These are phyloP conservation scores for Fusarium miscanthi DNA, from an alignment of 2,329 filamentous ascomycete genomes.

Conservation along the genomic window DNA sequence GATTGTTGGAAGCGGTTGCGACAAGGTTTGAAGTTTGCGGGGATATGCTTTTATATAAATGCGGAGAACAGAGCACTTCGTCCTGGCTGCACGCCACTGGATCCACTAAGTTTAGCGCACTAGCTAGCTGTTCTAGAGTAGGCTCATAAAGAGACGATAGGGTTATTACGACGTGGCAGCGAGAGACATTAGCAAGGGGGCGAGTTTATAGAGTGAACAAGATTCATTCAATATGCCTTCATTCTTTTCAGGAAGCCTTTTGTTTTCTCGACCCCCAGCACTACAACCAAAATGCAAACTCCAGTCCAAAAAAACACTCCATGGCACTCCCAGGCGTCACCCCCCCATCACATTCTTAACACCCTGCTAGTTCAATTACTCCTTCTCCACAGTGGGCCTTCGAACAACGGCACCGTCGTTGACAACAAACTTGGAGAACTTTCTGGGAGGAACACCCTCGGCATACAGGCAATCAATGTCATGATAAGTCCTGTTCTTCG, in stretches of 20 bases:
- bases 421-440: slow-evolving; percentile 41
- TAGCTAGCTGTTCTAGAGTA: not conserved
- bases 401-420: slow-evolving; percentile 22
- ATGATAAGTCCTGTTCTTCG: slow-evolving; percentile 52
- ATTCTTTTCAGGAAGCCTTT: not conserved
- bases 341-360: not conserved
- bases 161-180: not conserved
- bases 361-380: not conserved
- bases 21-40: slow-evolving; percentile 11
- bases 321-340: too few species aligned
- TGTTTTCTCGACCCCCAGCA: rapidly evolving
- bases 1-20: not conserved
- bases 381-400: not conserved
- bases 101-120: not conserved
- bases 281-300: too few species aligned
- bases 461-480: slow-evolving; percentile 49
- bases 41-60: slow-evolving; percentile 16
- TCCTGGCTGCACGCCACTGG: not conserved
- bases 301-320: too few species aligned
- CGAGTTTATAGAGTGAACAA: rapidly evolving
- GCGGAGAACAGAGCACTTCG: not conserved
- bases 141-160: rapidly evolving
- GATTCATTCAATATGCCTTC: not conserved
- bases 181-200: rapidly evolving
- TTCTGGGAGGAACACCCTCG: slow-evolving; percentile 39